A percentile compares a stretch with the other conserved stretches of the same genome.
phyloP scores from a whole-genome alignment of 1,284 basidiomycete species.

The Pseudozyma thailandica region DNA sequence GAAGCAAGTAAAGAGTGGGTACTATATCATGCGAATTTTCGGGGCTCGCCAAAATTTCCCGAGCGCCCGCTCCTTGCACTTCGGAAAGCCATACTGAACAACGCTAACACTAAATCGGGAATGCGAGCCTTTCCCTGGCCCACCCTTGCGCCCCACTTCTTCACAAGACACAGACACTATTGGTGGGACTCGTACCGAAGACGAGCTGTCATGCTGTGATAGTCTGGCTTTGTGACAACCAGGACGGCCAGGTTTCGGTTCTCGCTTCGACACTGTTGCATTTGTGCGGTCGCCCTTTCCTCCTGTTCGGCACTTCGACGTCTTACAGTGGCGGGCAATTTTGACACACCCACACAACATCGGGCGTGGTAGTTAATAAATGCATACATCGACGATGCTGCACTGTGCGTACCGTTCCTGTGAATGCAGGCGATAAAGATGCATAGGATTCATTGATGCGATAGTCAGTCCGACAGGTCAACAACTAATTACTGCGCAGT shows the following conservation, averaged over 20 bases:
- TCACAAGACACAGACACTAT: not conserved
- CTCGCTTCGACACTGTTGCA: not conserved
- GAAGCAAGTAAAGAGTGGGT: no score
- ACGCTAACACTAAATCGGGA: not conserved
- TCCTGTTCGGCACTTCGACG: no score
- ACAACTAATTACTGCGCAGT: not conserved
- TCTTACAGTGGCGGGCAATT: no score
- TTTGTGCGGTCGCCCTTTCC: no score
- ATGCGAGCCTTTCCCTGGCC: not conserved
- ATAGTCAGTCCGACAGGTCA: not conserved
- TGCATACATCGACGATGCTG: no score
- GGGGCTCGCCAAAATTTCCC: conserved; percentile 12
- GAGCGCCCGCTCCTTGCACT: conserved; percentile 21
- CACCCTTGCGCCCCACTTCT: not conserved
- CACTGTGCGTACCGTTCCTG: not conserved
- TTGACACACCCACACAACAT: no score
- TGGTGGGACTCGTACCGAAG: no score
- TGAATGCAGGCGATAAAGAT: not conserved
- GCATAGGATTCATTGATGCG: not conserved
- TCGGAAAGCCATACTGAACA: conserved; percentile 17
- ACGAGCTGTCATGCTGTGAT: no score
- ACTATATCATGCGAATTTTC: not conserved
- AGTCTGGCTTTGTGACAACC: no score
- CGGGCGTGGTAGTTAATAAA: no score
- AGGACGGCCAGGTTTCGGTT: not conserved